These are phyloP conservation scores for Zarea fungicola DNA, from an alignment of 2,329 filamentous ascomycete species.

Conservation along the genomic window DNA sequence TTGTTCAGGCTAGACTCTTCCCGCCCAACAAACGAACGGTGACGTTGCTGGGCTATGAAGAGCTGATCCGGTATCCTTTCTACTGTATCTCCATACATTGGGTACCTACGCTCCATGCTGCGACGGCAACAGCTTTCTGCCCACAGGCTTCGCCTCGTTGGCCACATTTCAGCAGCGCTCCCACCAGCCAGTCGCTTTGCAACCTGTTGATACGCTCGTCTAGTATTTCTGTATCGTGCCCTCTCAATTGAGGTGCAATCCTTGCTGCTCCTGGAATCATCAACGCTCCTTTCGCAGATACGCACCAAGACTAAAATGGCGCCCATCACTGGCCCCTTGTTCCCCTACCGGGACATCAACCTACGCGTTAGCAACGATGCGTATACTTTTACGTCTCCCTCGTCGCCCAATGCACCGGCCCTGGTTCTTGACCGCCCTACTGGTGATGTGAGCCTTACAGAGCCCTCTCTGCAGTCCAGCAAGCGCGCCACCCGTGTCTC, in stretches of 20 bases:
- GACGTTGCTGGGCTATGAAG: slow-evolving; percentile 5
- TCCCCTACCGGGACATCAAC: slow-evolving; percentile 94
- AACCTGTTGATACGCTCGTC: not conserved
- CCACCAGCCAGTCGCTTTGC: not conserved
- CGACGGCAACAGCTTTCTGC: not conserved
- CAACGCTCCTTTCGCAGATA: not conserved
- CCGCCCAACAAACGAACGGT: not conserved
- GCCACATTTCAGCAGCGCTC: not conserved
- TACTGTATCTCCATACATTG: too few relatives aligned
- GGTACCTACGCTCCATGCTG: not conserved
- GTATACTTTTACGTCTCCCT: slow-evolving; percentile 95
- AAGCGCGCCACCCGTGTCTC: slow-evolving; percentile 72
- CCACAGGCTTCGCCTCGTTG: slow-evolving; percentile 7
- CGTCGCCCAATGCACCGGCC: slow-evolving; percentile 80
- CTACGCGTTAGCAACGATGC: slow-evolving; percentile 86
- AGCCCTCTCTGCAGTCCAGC: slow-evolving; percentile 68
- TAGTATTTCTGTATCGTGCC: not conserved
- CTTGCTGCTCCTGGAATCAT: not conserved
- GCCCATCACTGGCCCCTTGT: slow-evolving; percentile 30
- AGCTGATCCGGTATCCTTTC: too few relatives aligned
- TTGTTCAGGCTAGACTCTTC: not conserved
- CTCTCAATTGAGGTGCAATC: not conserved
- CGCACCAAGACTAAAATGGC: slow-evolving; percentile 27
- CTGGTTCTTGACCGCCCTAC: slow-evolving; percentile 88
- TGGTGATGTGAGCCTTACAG: slow-evolving; percentile 79